Percentiles rank a stretch among this genome's conserved stretches.
Conservation (phyloP, 2,329 filamentous ascomycete genomes). For the Claviceps maximensis region DNA sequence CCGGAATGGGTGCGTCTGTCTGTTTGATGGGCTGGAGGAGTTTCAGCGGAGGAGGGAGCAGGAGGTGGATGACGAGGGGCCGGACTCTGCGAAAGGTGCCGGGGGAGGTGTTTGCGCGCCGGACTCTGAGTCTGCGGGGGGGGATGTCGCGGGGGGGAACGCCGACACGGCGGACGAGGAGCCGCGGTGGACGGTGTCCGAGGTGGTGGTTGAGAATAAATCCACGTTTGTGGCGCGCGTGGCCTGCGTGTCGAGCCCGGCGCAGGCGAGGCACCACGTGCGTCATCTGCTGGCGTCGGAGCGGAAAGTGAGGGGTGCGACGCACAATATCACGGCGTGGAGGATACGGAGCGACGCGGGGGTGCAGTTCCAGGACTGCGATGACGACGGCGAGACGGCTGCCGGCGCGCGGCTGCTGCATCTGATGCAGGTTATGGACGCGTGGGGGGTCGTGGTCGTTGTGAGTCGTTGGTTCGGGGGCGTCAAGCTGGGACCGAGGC, state of each 20-base stretch:
- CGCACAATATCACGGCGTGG: constrained; percentile 95
- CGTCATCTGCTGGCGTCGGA: constrained; percentile 68
- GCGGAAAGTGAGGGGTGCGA: constrained; percentile 71
- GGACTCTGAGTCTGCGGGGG: no score
- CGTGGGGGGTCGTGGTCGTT: constrained; percentile 86
- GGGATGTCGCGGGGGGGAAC: no score
- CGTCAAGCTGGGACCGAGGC: constrained; percentile 71
- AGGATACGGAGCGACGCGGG: constrained; percentile 47
- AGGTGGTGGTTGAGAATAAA: constrained; percentile 64
- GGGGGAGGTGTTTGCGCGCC: no score
- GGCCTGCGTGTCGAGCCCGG: constrained; percentile 45
- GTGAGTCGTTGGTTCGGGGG: constrained; percentile 95
- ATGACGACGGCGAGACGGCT: constrained; percentile 92
- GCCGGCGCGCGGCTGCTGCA: constrained; percentile 77
- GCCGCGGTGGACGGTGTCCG: constrained; percentile 60
- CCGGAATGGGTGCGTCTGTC: constrained; percentile 61
- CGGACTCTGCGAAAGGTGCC: no score
- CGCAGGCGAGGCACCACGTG: constrained; percentile 58
- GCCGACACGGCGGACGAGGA: no score
- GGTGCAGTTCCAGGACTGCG: constrained; percentile 65
- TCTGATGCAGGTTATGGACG: constrained; percentile 86
- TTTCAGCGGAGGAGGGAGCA: constrained; percentile 31
- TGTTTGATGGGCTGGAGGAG: constrained; percentile 85
- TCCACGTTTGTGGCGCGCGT: constrained; percentile 77
- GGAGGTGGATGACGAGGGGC: constrained; percentile 26